Percentiles rank a stretch among this genome's conserved stretches.
These are phyloP conservation scores for Tubosaeta sp. DNA, from an alignment of 768 basidiomycete genomes.

Conservation along the genomic window DNA sequence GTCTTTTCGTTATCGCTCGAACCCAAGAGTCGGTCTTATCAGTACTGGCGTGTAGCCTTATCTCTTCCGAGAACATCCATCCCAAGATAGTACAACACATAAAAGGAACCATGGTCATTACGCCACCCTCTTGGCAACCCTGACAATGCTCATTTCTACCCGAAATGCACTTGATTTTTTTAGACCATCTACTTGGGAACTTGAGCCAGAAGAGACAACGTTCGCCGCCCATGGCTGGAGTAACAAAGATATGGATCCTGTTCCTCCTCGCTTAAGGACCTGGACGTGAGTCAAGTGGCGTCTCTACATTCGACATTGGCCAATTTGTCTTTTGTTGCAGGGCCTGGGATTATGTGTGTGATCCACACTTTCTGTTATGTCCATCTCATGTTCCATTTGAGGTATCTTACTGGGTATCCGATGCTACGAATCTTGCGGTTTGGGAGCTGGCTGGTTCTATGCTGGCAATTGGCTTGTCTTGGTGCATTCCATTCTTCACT, in stretches of 20 bases:
- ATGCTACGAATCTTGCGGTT: conserved; percentile 20
- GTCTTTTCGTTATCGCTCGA: background rate
- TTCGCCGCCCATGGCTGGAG: conserved; percentile 56
- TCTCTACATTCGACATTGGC: background rate
- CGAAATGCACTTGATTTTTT: background rate
- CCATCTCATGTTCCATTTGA: background rate
- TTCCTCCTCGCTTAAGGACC: conserved; percentile 54
- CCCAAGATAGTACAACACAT: conserved; percentile 6
- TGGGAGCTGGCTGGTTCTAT: conserved; percentile 60
- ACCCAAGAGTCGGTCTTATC: background rate
- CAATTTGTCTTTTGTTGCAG: conserved; percentile 1
- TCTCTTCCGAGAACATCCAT: background rate
- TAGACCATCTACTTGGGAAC: background rate
- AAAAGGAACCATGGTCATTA: conserved; percentile 2
- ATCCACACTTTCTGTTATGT: conserved; percentile 30
- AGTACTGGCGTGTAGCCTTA: background rate
- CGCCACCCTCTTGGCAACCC: background rate
- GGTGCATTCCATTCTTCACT: conserved; percentile 34
- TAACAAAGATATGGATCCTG: conserved; percentile 79
- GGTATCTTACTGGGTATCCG: conserved; percentile 22
- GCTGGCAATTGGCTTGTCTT: conserved; percentile 72
- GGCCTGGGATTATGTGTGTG: conserved; percentile 65
- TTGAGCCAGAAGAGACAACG: conserved; percentile 44
- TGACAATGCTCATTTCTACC: conserved; percentile 6
- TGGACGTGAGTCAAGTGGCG: conserved; percentile 43